Conservation (phyloP, 352 stramenopile species). For the Globisporangium sylvaticum region DNA sequence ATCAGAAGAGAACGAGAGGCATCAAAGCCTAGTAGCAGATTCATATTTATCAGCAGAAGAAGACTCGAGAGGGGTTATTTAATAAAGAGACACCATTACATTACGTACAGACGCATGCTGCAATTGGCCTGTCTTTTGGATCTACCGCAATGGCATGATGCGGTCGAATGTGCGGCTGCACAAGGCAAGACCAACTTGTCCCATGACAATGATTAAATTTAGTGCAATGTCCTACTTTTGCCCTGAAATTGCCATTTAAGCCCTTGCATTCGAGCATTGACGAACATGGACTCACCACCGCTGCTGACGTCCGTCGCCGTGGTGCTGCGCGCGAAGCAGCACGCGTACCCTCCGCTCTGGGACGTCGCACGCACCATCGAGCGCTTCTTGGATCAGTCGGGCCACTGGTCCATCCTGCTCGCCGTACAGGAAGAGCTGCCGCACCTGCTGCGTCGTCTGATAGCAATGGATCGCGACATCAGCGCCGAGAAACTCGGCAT, state of each 20-base stretch:
- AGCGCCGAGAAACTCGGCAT: slow-evolving; percentile 7
- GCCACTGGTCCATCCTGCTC: slow-evolving; percentile 13
- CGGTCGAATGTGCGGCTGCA: too few species aligned
- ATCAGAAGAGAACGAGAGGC: background rate
- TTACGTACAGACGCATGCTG: too few species aligned
- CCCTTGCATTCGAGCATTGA: background rate
- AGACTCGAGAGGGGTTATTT: slow-evolving; percentile 2
- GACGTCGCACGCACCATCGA: slow-evolving; percentile 3
- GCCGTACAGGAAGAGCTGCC: slow-evolving; percentile 2
- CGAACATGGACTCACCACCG: background rate
- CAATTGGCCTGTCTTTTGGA: too few species aligned
- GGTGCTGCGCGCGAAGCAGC: slow-evolving; percentile 9
- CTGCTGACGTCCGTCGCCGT: background rate
- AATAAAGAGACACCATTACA: background rate
- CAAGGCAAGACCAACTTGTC: too few species aligned
- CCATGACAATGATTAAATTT: too few species aligned
- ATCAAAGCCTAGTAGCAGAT: background rate
- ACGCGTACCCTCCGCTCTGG: slow-evolving; percentile 5
- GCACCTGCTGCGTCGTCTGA: slow-evolving; percentile 10
- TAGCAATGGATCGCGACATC: background rate
- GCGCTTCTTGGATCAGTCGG: slow-evolving; percentile 10
- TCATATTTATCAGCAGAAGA: slow-evolving; percentile 6
- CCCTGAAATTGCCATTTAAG: too few species aligned
- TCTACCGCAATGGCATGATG: too few species aligned
- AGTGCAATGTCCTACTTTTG: too few species aligned